A percentile compares a stretch with the other conserved stretches of the same genome.
phyloP scores from a whole-genome alignment of 2,329 filamentous ascomycete species.

The Phialophora expanda region DNA sequence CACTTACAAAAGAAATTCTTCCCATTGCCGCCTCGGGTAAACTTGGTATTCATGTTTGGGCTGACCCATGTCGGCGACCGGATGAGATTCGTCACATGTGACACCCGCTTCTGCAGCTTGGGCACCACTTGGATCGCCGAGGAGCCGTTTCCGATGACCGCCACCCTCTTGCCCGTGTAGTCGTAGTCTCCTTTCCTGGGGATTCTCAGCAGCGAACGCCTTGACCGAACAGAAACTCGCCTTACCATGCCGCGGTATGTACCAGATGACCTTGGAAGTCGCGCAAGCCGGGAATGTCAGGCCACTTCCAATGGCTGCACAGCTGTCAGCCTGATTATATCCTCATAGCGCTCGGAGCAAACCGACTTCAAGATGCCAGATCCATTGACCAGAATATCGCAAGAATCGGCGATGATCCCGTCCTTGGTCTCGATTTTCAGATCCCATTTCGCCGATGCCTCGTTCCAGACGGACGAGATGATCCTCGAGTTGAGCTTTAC shows the following conservation, averaged over 20 bases:
- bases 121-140: conserved; percentile 50
- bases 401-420: conserved; percentile 38
- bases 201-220: too few species aligned
- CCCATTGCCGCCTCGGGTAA: not conserved
- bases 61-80: not conserved
- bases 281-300: conserved; percentile 40
- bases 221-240: conserved; percentile 3
- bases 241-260: conserved; percentile 42
- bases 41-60: not conserved
- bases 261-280: conserved; percentile 40
- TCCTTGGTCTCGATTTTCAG: conserved; percentile 43
- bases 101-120: conserved; percentile 19
- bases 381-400: conserved; percentile 47
- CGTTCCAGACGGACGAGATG: conserved; percentile 47
- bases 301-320: conserved; percentile 35
- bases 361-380: conserved; percentile 37
- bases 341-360: too few species aligned
- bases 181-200: conserved; percentile 26
- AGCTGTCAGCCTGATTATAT: too few species aligned
- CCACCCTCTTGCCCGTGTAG: conserved; percentile 40
- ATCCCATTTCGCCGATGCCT: conserved; percentile 46
- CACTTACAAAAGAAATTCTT: too few species aligned
- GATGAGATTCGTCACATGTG: not conserved
- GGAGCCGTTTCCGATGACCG: conserved; percentile 43
- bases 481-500: conserved; percentile 48